Base-by-base conservation (phyloP, 2,329 filamentous ascomycete species). In the Fusarium nelsonii region DNA sequence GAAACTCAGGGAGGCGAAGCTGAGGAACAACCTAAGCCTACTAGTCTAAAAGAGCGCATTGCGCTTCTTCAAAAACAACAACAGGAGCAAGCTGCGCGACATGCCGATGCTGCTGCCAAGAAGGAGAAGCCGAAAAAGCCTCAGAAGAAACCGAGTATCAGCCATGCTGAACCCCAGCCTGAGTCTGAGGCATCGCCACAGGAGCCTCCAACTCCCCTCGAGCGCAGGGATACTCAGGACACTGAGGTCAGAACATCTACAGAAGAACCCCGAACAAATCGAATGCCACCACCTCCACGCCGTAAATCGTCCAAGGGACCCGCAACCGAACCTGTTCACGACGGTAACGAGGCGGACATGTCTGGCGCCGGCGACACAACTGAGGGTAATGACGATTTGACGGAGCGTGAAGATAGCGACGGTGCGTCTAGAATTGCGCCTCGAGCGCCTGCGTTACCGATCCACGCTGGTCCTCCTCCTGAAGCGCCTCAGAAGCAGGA, bases 41-140 rank as follows among this genome's bases (percentile, higher is more conserved):
- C 93, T 58, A 97, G 92, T 72, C 80, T 99, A 65, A 99, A 98
- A 80, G 96, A 99, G 78, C 88, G 96, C 66, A 97, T 99, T 81
- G 96, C 96, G 30, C 83, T 97, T 53, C 84, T 99, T 16, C 96
- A 99, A 78, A 95, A 92, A 77, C 94, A 98, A 78, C 96, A 99
- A 79, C 84, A 93, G 77, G 96, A 98, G 76, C 93, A 96, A 77
- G 93, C 94, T 7, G 87, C 91, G 67, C 87, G 94, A 53, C 92
- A 95, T 79, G 92, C 92, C 9, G 93, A 96, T 37, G 88, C 91
- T 16, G 85, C 85, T 20, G 85, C 90, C 58, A 97, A 92, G 82
- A 95, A 97, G 78, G 93, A 97, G 74, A 97, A 97, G 80, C 90
- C 92, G 12, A 97, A 94, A 82, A 89, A 90, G 30, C 78, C 79